phyloP scores from a whole-genome alignment of 176 grass and related monocot species.

The Musa troglodytarum region DNA sequence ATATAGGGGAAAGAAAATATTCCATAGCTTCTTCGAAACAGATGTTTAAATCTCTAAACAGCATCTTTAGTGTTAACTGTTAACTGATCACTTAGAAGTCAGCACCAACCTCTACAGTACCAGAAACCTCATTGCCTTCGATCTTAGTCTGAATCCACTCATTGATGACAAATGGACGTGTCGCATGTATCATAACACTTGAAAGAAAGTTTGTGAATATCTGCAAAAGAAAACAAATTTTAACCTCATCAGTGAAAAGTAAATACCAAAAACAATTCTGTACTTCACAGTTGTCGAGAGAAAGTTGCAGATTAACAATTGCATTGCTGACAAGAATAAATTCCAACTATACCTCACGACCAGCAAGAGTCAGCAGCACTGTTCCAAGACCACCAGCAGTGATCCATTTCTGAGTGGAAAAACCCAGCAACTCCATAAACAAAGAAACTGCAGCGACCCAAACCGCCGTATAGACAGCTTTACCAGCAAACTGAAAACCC shows the following conservation, averaged over 20 bases:
- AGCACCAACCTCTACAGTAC: slow-evolving; percentile 77
- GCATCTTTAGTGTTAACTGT: no score
- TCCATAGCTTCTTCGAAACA: background rate
- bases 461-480: slow-evolving; percentile 81
- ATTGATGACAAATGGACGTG: slow-evolving; percentile 82
- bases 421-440: slow-evolving; percentile 95
- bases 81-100: no score
- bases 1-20: background rate
- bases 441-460: slow-evolving; percentile 86
- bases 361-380: slow-evolving; percentile 92
- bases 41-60: no score
- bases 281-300: background rate
- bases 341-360: slow-evolving; percentile 67
- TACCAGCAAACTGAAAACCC: slow-evolving; percentile 81
- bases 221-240: slow-evolving; percentile 29
- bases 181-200: slow-evolving; percentile 97
- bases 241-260: background rate
- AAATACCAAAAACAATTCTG: background rate
- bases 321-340: background rate
- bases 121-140: slow-evolving; percentile 90
- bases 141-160: slow-evolving; percentile 94
- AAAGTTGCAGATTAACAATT: background rate
- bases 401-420: slow-evolving; percentile 94
- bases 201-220: slow-evolving; percentile 98
- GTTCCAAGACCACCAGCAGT: slow-evolving; percentile 97